Conservation (phyloP, 2,329 filamentous ascomycete species). For the Sporothrix pallida region DNA sequence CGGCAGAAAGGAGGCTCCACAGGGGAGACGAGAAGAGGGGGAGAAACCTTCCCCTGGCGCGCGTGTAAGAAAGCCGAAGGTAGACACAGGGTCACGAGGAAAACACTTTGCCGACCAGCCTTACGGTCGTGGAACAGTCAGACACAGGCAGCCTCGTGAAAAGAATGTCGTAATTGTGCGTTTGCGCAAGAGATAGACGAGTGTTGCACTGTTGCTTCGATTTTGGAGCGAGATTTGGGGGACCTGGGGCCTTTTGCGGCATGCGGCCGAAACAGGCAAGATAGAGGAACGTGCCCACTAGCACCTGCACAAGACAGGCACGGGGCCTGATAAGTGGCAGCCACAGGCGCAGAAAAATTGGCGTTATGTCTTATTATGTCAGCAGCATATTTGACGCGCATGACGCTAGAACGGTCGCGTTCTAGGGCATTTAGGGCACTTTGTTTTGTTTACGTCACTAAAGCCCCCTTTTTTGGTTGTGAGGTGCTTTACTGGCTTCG, state of each 20-base stretch:
- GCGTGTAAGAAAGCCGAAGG: background rate
- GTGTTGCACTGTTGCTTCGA: background rate
- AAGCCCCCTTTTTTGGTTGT: background rate
- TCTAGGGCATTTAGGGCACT: background rate
- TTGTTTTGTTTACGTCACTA: conserved; percentile 10
- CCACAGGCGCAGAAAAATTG: background rate
- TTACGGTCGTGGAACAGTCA: background rate
- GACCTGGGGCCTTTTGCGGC: background rate
- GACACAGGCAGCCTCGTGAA: background rate
- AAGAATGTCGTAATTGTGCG: background rate
- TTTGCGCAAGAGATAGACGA: conserved; percentile 22
- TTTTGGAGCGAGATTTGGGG: conserved; percentile 13
- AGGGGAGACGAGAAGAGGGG: background rate
- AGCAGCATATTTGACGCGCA: conserved; percentile 2
- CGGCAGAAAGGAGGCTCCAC: conserved; percentile 4
- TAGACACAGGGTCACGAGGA: too few species aligned
- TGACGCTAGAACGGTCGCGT: background rate
- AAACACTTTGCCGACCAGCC: background rate
- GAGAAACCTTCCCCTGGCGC: background rate
- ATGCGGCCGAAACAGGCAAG: conserved; percentile 27
- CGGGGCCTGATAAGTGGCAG: conserved; percentile 12
- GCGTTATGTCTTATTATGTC: conserved; percentile 5
- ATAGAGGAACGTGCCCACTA: conserved; percentile 24
- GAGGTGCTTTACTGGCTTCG: background rate
- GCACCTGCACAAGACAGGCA: conserved; percentile 12